Evolutionary conservation across 768 basidiomycete species (phyloP).

Genomic region (Phanerochaete carnosa): DNA sequence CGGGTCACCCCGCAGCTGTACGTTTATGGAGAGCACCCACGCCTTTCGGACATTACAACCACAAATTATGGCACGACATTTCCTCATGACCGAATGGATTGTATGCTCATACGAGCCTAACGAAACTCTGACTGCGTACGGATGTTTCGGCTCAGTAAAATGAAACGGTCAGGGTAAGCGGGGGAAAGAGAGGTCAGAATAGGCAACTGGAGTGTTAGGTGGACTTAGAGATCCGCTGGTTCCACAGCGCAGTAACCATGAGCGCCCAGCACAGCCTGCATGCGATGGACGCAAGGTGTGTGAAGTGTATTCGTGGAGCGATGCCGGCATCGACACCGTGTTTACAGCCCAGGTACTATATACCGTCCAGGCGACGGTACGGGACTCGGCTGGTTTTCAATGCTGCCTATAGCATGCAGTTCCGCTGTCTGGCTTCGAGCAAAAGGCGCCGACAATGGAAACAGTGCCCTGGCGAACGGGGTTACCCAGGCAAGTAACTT

Average conservation of each 20-base stretch:
- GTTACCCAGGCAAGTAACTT: slow-evolving; percentile 88
- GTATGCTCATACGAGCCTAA: neutral
- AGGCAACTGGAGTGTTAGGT: no score
- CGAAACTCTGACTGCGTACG: slow-evolving; percentile 1
- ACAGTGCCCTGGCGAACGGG: slow-evolving; percentile 89
- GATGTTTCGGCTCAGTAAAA: no score
- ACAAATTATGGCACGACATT: neutral
- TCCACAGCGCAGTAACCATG: neutral
- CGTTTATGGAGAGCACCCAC: neutral
- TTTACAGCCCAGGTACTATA: neutral
- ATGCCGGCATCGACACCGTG: neutral
- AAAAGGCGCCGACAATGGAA: slow-evolving; percentile 98
- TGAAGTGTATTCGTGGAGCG: no score
- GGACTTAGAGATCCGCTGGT: no score
- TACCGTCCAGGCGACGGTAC: neutral
- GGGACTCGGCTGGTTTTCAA: neutral
- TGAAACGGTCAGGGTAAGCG: neutral
- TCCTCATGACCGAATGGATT: slow-evolving; percentile 1
- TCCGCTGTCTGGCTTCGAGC: neutral
- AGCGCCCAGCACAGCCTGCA: no score
- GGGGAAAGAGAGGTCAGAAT: neutral
- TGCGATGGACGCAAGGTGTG: neutral
- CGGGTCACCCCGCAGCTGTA: neutral
- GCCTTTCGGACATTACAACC: slow-evolving; percentile 4
- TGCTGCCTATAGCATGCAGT: neutral